Evolutionary conservation across 352 stramenopile species (phyloP).

Genomic region (Phytophthora kernoviae): DNA sequence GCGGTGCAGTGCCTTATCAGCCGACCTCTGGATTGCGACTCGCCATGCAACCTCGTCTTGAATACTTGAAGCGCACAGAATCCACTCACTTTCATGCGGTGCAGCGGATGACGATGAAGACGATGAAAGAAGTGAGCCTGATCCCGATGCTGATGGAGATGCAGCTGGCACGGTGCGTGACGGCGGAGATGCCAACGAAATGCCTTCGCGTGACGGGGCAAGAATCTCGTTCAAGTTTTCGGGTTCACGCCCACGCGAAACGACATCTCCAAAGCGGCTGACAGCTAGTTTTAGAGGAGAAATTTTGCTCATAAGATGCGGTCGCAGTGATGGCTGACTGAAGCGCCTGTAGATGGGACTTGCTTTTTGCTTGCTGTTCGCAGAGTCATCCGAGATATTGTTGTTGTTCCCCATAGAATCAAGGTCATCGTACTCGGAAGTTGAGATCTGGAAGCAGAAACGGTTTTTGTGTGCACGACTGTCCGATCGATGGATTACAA

Average conservation of each 20-base stretch:
- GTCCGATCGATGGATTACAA: constrained; percentile 82
- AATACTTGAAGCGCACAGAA: constrained; percentile 65
- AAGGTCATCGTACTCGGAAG: constrained; percentile 45
- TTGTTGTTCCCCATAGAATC: constrained; percentile 11
- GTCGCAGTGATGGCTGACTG: constrained; percentile 23
- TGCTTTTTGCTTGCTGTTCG: constrained; percentile 19
- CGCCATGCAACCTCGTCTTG: constrained; percentile 73
- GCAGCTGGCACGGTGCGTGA: constrained; percentile 8
- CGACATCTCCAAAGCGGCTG: constrained; percentile 51
- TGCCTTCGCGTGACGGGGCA: constrained; percentile 1
- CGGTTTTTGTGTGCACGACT: constrained; percentile 70
- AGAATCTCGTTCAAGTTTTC: neutral
- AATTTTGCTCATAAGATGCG: constrained; percentile 48
- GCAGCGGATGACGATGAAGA: constrained; percentile 17
- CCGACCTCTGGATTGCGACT: constrained; percentile 66
- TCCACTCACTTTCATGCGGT: constrained; percentile 59
- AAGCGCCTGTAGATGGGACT: constrained; percentile 22
- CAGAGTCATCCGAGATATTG: constrained; percentile 5
- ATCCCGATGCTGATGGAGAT: constrained; percentile 20
- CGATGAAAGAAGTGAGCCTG: constrained; percentile 18
- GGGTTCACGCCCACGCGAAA: constrained; percentile 39
- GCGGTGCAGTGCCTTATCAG: constrained; percentile 67
- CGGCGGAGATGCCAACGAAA: constrained; percentile 11
- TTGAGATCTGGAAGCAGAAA: constrained; percentile 86
- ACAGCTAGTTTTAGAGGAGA: constrained; percentile 71